These are phyloP conservation scores for Colletotrichum sp. DNA, from an alignment of 2,329 filamentous ascomycete genomes.

Conservation along the genomic window DNA sequence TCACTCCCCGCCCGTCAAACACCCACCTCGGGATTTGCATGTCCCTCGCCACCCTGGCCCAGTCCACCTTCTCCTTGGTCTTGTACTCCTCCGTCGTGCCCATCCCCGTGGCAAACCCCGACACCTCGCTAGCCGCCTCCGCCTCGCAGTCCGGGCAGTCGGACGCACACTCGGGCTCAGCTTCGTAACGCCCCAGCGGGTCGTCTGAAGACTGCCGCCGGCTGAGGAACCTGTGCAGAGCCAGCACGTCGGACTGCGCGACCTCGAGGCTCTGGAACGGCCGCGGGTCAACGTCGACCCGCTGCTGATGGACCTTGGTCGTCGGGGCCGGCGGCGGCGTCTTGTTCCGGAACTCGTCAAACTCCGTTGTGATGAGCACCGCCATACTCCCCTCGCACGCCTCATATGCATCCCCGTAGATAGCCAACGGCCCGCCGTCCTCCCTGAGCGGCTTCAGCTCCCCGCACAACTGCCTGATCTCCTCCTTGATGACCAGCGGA, in stretches of 20 bases:
- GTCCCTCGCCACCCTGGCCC: constrained; percentile 51
- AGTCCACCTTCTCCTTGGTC: constrained; percentile 54
- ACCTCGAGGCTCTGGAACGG: constrained; percentile 42
- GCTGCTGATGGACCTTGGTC: constrained; percentile 23
- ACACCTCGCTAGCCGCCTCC: constrained; percentile 40
- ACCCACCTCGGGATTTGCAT: constrained; percentile 61
- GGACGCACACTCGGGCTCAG: constrained; percentile 48
- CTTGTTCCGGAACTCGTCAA: constrained; percentile 56
- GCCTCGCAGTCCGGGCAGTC: constrained; percentile 57
- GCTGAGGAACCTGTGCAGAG: constrained; percentile 49
- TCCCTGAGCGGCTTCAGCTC: constrained; percentile 30
- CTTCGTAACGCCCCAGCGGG: constrained; percentile 48
- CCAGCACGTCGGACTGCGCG: constrained; percentile 50
- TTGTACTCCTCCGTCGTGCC: constrained; percentile 49
- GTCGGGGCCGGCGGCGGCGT: constrained; percentile 18
- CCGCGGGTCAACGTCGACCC: constrained; percentile 45
- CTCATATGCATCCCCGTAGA: constrained; percentile 52
- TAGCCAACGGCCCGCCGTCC: constrained; percentile 48
- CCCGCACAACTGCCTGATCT: constrained; percentile 50
- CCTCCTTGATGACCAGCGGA: constrained; percentile 51
- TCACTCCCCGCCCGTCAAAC: constrained; percentile 61
- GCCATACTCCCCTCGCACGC: constrained; percentile 55
- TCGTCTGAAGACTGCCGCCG: constrained; percentile 35
- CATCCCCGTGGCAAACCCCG: constrained; percentile 44
- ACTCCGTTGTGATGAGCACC: constrained; percentile 60